Evolutionary conservation across 192 early-diverging fungal genomes (phyloP), one percentile per base, ranked within the genome.

Genomic region (Geranomyces variabilis): DNA sequence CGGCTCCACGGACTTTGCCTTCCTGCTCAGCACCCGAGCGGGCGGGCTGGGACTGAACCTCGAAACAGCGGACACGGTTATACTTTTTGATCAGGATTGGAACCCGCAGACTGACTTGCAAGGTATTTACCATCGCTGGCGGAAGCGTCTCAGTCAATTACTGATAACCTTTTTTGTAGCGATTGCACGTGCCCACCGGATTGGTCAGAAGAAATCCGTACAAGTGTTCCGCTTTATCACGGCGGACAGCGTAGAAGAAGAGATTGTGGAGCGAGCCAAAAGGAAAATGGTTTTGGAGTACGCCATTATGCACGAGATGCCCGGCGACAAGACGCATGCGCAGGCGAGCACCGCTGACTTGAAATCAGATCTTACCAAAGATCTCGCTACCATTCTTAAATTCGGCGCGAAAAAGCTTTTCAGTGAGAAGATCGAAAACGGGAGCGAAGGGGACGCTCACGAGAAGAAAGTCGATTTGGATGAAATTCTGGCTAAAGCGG

Each of bases 211-310:
- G 76, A 97, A 96, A 67, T 85, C 89, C 21, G 98, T 99, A 15
- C 94, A 96, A 53, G 96, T 99, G 7, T 99, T 98, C 77, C 89
- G 98, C 30, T 94, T 99, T 76, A 91, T 99, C 14, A 92, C 96
- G 31, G 94, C 97, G 72, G 96, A 92, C 68, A 96, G 95, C 0
- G 96, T 99, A 70, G 98, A 99, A 76, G 98, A 99, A 79, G 93
- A 97, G 53, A 95, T 99, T 67, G 87, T 98, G 43, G 98, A 99
- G 77, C 90, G 98, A 10, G 98, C 98, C 31, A 99, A 99, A 74
- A 86, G 94, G 73, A 99, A 99, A 79, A 98, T 97, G 96, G 96
- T 99, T 26, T 83, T 99, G 8, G 98, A 99, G 80, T 98, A 98
- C 82, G 95, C 93, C 75, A 95, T 99, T 75, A 99, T 99, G 80